Conservation (phyloP, 2,329 filamentous ascomycete species). For the Fusarium graminum region DNA sequence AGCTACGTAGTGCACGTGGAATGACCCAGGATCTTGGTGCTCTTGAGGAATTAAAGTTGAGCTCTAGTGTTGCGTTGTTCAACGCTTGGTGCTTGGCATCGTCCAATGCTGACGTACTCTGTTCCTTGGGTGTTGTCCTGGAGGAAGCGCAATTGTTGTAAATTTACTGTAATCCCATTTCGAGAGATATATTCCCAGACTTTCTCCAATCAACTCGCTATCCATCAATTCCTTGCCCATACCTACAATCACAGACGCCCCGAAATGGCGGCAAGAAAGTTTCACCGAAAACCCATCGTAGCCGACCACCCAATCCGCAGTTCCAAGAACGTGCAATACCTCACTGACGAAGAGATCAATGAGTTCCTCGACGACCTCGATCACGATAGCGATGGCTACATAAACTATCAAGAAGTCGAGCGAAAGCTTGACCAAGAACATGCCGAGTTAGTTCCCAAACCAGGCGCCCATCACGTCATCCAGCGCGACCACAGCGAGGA, state of each 20-base stretch:
- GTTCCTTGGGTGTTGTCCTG: conserved; percentile 3
- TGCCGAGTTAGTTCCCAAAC: conserved; percentile 62
- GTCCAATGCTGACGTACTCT: conserved; percentile 23
- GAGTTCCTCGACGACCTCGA: conserved; percentile 67
- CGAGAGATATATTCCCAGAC: accelerated
- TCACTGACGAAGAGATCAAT: conserved; percentile 63
- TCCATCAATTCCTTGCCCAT: too few species aligned
- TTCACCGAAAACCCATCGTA: conserved; percentile 29
- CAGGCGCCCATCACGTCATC: conserved; percentile 61
- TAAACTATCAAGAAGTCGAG: conserved; percentile 66
- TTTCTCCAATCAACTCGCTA: too few species aligned
- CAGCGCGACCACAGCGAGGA: conserved; percentile 53
- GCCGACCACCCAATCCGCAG: conserved; percentile 48
- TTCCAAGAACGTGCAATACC: conserved; percentile 50
- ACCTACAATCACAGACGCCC: too few species aligned
- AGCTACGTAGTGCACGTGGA: conserved; percentile 2
- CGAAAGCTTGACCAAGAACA: conserved; percentile 66
- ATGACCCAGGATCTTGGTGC: not conserved
- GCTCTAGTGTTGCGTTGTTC: conserved; percentile 26
- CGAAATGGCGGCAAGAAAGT: conserved; percentile 14
- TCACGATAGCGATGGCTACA: conserved; percentile 63
- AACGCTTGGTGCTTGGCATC: conserved; percentile 28
- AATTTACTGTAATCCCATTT: not conserved
- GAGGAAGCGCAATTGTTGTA: not conserved
- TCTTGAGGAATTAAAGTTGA: conserved; percentile 14